Conservation (phyloP, 1,139 yeast species). For the Lodderomyces jiufengensis region DNA sequence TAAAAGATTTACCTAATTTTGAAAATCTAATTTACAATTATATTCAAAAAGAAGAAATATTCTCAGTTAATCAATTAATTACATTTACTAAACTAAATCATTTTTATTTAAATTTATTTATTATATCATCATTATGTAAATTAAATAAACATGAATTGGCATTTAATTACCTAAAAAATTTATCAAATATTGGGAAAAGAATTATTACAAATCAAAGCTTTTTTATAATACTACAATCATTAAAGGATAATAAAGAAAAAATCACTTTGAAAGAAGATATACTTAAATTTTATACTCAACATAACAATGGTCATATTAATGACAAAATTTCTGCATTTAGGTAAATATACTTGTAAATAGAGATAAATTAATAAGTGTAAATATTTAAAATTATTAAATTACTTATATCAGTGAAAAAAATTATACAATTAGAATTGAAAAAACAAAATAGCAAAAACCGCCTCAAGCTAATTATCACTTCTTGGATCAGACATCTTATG, state of each 20-base stretch:
- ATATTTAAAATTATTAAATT: slow-evolving; percentile 1
- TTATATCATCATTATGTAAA: slow-evolving; percentile 28
- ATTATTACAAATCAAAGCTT: slow-evolving; percentile 9
- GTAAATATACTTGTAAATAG: slow-evolving; percentile 2
- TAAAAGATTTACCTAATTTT: slow-evolving; percentile 33
- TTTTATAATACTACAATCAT: slow-evolving; percentile 5
- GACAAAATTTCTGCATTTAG: background rate
- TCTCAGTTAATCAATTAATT: slow-evolving; percentile 4
- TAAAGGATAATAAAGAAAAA: background rate
- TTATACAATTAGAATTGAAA: background rate
- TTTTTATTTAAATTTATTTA: slow-evolving; percentile 23
- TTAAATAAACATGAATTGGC: slow-evolving; percentile 26
- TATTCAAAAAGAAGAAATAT: slow-evolving; percentile 10
- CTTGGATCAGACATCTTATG: slow-evolving; percentile 66
- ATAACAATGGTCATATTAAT: slow-evolving; percentile 2
- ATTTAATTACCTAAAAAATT: slow-evolving; percentile 19
- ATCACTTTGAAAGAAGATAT: background rate
- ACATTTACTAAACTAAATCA: slow-evolving; percentile 18
- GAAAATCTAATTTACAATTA: slow-evolving; percentile 18
- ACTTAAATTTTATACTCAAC: background rate
- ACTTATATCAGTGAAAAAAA: slow-evolving; percentile 5
- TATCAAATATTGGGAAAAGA: slow-evolving; percentile 7
- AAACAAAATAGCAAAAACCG: background rate
- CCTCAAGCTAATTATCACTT: slow-evolving; percentile 14
- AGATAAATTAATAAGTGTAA: background rate